phyloP scores from a whole-genome alignment of 1,284 basidiomycete species.

The Cryptococcus neoformans region DNA sequence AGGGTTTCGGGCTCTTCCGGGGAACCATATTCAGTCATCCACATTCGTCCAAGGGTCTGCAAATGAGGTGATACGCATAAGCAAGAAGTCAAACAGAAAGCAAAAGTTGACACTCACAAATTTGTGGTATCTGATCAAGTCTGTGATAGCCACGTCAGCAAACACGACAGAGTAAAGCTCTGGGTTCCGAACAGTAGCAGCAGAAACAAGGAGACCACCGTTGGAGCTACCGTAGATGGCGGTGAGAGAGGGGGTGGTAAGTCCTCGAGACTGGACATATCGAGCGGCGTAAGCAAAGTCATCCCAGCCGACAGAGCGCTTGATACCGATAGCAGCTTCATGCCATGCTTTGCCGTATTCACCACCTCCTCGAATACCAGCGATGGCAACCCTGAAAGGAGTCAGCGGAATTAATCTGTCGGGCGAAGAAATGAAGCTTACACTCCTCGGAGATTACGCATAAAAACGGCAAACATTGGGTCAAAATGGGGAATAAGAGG shows the following conservation, averaged over 20 bases:
- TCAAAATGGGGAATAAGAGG: constrained; percentile 13
- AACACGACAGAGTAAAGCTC: constrained; percentile 14
- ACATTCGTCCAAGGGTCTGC: constrained; percentile 16
- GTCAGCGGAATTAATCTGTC: background rate
- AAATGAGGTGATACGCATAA: background rate
- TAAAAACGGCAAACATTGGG: constrained; percentile 16
- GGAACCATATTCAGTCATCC: constrained; percentile 15
- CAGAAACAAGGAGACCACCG: constrained; percentile 17
- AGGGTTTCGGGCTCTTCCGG: constrained; percentile 11
- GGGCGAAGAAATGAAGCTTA: constrained; percentile 4
- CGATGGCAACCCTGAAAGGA: constrained; percentile 15
- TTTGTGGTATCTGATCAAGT: constrained; percentile 14
- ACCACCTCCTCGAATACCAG: constrained; percentile 20
- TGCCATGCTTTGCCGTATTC: constrained; percentile 23
- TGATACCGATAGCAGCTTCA: constrained; percentile 13
- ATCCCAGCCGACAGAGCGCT: constrained; percentile 13
- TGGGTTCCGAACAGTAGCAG: constrained; percentile 10
- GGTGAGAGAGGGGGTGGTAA: constrained; percentile 12
- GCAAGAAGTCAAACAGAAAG: background rate
- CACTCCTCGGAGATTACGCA: constrained; percentile 17
- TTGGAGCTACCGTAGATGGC: constrained; percentile 19
- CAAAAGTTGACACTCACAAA: constrained; percentile 11
- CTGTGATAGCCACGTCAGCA: constrained; percentile 13
- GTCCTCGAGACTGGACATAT: constrained; percentile 11
- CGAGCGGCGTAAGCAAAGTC: constrained; percentile 15